Percentiles rank a stretch among this genome's conserved stretches.
These are phyloP conservation scores for Hypomyces rosellus DNA, from an alignment of 2,329 filamentous ascomycete genomes.

Conservation along the genomic window DNA sequence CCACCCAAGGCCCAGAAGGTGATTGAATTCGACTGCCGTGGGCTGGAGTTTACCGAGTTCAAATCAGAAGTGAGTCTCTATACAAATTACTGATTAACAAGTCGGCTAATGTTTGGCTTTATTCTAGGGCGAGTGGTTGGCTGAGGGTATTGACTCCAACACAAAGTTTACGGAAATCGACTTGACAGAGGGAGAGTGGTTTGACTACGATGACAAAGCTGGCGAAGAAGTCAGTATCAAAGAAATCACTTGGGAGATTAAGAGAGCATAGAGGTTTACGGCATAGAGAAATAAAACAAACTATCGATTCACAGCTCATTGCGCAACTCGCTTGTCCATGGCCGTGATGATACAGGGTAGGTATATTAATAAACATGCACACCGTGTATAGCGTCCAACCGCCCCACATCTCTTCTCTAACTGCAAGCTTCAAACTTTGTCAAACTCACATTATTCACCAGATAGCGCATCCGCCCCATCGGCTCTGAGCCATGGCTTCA, in stretches of 20 bases:
- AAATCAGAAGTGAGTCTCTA: constrained; percentile 64
- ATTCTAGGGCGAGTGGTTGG: constrained; percentile 77
- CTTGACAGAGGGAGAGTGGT: constrained; percentile 88
- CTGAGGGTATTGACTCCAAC: constrained; percentile 69
- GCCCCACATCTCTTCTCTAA: not conserved
- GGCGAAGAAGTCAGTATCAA: constrained; percentile 89
- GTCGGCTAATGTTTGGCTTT: not conserved
- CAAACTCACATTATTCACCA: not conserved
- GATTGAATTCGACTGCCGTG: constrained; percentile 88
- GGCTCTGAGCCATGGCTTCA: constrained; percentile 13
- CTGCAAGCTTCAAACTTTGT: not conserved
- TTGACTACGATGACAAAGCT: constrained; percentile 93
- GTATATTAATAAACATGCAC: not conserved
- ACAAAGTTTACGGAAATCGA: constrained; percentile 81
- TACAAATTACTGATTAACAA: not conserved
- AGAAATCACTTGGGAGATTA: constrained; percentile 80
- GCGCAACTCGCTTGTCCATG: not conserved
- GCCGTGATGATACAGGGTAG: not conserved
- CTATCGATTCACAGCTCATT: not conserved
- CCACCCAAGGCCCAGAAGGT: constrained; percentile 72
- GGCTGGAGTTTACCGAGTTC: constrained; percentile 87
- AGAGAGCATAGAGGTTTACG: constrained; percentile 34
- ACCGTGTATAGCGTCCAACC: not conserved
- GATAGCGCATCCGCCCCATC: not conserved
- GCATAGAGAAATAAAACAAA: not conserved